Percentiles rank a stretch among this genome's conserved stretches.
Evolutionary conservation across 169 alveolate species (phyloP).

Genomic region (Plasmodium gonderi): DNA sequence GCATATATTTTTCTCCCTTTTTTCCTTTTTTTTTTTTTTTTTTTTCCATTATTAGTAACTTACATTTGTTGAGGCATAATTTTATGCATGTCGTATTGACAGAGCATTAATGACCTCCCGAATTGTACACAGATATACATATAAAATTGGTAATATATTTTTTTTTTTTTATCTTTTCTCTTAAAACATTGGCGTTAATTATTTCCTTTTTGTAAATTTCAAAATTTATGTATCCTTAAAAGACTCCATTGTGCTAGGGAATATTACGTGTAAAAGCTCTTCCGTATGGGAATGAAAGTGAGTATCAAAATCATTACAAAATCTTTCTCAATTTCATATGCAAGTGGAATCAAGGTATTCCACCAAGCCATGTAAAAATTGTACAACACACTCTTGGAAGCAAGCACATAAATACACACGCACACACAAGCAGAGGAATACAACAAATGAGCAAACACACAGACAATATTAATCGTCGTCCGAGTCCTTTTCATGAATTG

Average conservation of each 20-base stretch:
- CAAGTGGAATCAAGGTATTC: too few species aligned
- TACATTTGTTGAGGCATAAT: neutral
- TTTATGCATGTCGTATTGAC: neutral
- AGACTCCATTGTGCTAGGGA: neutral
- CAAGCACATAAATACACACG: neutral
- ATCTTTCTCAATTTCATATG: too few species aligned
- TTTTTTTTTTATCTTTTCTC: neutral
- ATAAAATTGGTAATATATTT: neutral
- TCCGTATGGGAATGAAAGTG: too few species aligned
- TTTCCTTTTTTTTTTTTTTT: too few species aligned
- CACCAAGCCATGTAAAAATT: too few species aligned
- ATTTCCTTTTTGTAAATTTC: neutral
- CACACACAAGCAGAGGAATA: too few species aligned
- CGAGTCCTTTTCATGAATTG: slow-evolving; percentile 55
- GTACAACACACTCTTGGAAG: too few species aligned
- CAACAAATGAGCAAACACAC: too few species aligned
- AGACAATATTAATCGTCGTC: slow-evolving; percentile 18
- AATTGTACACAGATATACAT: neutral
- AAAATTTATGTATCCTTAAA: neutral
- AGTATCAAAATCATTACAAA: too few species aligned
- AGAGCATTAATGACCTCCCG: neutral
- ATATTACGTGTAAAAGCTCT: neutral
- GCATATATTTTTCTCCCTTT: too few species aligned
- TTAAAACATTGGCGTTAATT: neutral
- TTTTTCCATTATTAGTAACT: neutral